Percentiles rank a stretch among this genome's conserved stretches.
These are phyloP conservation scores for Wolfiporia cocos DNA, from an alignment of 1,284 basidiomycete species.

Conservation along the genomic window DNA sequence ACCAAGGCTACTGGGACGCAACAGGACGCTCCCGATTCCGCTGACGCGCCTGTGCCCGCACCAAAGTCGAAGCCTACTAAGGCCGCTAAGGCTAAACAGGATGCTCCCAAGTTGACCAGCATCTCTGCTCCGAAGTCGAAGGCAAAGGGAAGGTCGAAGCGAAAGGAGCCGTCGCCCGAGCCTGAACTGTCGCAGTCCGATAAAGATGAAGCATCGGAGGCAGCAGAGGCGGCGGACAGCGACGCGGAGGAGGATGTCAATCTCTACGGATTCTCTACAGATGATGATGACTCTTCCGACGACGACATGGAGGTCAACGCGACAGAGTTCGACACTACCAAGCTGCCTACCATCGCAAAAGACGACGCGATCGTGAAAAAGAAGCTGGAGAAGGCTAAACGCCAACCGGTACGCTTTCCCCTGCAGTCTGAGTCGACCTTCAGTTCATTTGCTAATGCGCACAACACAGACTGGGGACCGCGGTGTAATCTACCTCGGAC, in stretches of 20 bases:
- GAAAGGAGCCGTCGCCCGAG: conserved; percentile 3
- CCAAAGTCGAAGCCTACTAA: conserved; percentile 3
- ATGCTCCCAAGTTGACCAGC: conserved; percentile 5
- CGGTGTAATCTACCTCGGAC: conserved; percentile 88
- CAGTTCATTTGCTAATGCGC: too few relatives aligned
- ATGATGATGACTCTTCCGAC: conserved; percentile 77
- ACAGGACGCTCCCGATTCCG: too few relatives aligned
- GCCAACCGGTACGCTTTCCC: conserved; percentile 55
- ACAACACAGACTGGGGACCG: conserved; percentile 59
- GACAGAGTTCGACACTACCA: conserved; percentile 55
- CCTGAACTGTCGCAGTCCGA: conserved; percentile 9
- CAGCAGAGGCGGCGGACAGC: conserved; percentile 9
- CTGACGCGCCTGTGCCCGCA: neutral
- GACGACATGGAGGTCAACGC: conserved; percentile 56
- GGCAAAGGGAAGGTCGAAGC: conserved; percentile 1
- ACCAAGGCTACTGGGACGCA: conserved; percentile 3
- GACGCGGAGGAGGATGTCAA: conserved; percentile 35
- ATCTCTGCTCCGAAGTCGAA: conserved; percentile 3
- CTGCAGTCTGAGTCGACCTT: too few relatives aligned
- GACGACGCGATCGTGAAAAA: conserved; percentile 77
- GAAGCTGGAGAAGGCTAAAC: conserved; percentile 80
- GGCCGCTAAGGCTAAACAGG: conserved; percentile 4
- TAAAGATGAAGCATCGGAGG: conserved; percentile 6
- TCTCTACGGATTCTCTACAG: conserved; percentile 71
- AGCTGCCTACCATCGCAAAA: conserved; percentile 79